These are phyloP conservation scores for Triticum aestivum DNA, from an alignment of 176 grass and related monocot species.

Conservation along the genomic window IWGSC_CS_RefSeq_v2.1 NC_057797.1:36890418-36890917, in stretches of 20 bases:
- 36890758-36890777: background rate
- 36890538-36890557: background rate
- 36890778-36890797: background rate
- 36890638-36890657: background rate
- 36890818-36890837: no score
- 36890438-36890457: background rate
- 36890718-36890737: background rate
- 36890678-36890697: background rate
- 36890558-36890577: background rate
- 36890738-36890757: background rate
- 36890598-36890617: background rate
- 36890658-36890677: background rate
- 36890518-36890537: background rate
- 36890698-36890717: background rate
- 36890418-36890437: background rate
- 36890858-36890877: no score
- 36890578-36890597: background rate
- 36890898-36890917: no score
- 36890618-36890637: background rate
- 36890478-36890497: background rate
- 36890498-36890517: background rate
- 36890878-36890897: no score
- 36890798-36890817: background rate
- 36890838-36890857: no score
- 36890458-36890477: background rate